Conservation (phyloP, 2,329 filamentous ascomycete species). For the Bipolaris gigantea region DNA sequence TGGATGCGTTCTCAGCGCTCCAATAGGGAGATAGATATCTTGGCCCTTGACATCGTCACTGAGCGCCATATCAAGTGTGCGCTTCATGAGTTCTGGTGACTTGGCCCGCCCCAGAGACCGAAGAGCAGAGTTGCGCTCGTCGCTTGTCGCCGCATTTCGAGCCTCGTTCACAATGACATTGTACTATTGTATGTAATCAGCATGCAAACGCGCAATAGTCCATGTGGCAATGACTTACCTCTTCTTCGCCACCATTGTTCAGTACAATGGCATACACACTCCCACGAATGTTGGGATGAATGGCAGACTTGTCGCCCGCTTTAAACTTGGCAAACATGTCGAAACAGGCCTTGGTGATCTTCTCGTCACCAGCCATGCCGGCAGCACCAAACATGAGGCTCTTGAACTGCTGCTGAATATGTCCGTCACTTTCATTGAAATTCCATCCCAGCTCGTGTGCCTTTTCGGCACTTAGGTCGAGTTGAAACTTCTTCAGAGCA, state of each 20-base stretch:
- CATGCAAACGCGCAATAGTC: not conserved
- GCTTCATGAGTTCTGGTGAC: conserved; percentile 77
- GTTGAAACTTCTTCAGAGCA: conserved; percentile 80
- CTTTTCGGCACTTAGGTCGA: conserved; percentile 73
- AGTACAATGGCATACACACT: conserved; percentile 85
- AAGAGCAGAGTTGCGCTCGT: conserved; percentile 90
- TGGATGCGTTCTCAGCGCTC: conserved; percentile 73
- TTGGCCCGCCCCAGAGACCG: conserved; percentile 79
- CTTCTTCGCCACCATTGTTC: conserved; percentile 80
- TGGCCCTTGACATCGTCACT: conserved; percentile 87
- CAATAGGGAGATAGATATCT: conserved; percentile 87
- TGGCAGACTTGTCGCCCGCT: conserved; percentile 74
- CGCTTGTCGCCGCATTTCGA: conserved; percentile 72
- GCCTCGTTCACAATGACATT: conserved; percentile 75
- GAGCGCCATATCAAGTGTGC: conserved; percentile 74
- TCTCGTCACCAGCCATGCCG: conserved; percentile 76
- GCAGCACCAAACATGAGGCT: conserved; percentile 83
- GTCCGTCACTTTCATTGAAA: conserved; percentile 81
- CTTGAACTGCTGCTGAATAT: conserved; percentile 94
- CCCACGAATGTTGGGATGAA: conserved; percentile 88
- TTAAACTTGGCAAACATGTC: conserved; percentile 89
- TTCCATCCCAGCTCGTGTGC: conserved; percentile 87
- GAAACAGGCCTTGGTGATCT: conserved; percentile 76
- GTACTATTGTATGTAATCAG: conserved; percentile 57
- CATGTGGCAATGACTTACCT: conserved; percentile 54